These are phyloP conservation scores for Penicillium hesseltinei DNA, from an alignment of 2,329 filamentous ascomycete species.

Conservation along the genomic window DNA sequence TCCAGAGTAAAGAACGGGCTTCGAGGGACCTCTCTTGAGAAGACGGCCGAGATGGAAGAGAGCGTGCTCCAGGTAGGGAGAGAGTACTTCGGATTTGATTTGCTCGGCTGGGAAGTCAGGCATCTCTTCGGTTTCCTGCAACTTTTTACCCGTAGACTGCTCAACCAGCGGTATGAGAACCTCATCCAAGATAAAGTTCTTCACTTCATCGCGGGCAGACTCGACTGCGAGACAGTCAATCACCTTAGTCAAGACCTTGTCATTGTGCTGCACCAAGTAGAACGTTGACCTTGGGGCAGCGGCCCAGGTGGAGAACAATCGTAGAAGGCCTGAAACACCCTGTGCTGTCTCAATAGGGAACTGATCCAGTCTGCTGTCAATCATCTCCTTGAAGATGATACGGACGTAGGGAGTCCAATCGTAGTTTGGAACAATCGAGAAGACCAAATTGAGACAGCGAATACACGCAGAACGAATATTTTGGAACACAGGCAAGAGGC, in stretches of 20 bases:
- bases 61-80: slow-evolving; percentile 64
- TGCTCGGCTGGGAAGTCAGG: slow-evolving; percentile 41
- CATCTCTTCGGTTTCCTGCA: slow-evolving; percentile 50
- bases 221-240: slow-evolving; percentile 69
- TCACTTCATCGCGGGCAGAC: slow-evolving; percentile 83
- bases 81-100: slow-evolving; percentile 38
- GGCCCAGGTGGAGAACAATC: slow-evolving; percentile 79
- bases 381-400: slow-evolving; percentile 69
- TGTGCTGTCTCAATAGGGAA: slow-evolving; percentile 85
- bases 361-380: slow-evolving; percentile 73
- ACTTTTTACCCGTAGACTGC: slow-evolving; percentile 55
- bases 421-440: slow-evolving; percentile 67
- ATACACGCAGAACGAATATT: slow-evolving; percentile 62
- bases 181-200: slow-evolving; percentile 70
- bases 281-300: slow-evolving; percentile 63
- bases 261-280: slow-evolving; percentile 65
- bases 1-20: slow-evolving; percentile 73
- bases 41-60: slow-evolving; percentile 54
- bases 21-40: slow-evolving; percentile 61
- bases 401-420: slow-evolving; percentile 71
- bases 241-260: slow-evolving; percentile 63
- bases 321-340: slow-evolving; percentile 77
- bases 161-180: slow-evolving; percentile 70
- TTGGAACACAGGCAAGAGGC: slow-evolving; percentile 36
- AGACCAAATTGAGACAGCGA: slow-evolving; percentile 77